Evolutionary conservation across 495 filamentous ascomycete genomes (phyloP), one percentile per base, ranked within the genome.

Genomic region (Penicillium dipodomyicola): DNA sequence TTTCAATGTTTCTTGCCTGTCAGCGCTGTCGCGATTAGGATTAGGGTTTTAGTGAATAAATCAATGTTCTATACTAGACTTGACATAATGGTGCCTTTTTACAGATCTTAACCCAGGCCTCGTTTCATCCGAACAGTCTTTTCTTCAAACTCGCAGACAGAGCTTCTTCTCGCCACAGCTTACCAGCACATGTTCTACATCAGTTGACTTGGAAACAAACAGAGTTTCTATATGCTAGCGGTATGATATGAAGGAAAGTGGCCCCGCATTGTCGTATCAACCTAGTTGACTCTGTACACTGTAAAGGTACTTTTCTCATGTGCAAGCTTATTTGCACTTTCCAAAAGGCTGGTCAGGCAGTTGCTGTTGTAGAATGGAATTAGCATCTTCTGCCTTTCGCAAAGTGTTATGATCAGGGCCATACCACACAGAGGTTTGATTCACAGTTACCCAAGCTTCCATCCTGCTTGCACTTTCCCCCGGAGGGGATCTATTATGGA

Each of bases 401-500:
- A 23, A 35, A 20, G 14, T 14, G 2, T 20, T 15, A 35, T 12
- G 23, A 14, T 12, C 5, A 33, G 22, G 42, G 2, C 19, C 43
- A 48, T 58, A 58, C 56, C 43, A 53, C 32, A n/a, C 56, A 58
- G 25, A 58, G 30, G 20, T 51, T 51, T 8, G 49, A 53, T 32
- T 45, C 22, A 17, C 56, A 58, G 37, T 49, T 58, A 6, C 56
- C 56, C 49, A 58, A 43, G 42, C 49, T 53, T 41, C 56, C 56
- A 35, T 58, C 56, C 27, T 58, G 53, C 56, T 53, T 58, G 56
- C 56, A 58, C 12, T 42, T 33, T 40, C 32, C 49, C 10, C 56
- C 56, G 17, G 56, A 39, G 14, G 49, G 49, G 49, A 58, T 53
- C 56, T 58, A 12, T 33, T 2, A 27, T 33, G 43, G 7, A 23